Evolutionary conservation across 2,329 filamentous ascomycete species (phyloP).

Genomic region (Knufia fluminis): DNA sequence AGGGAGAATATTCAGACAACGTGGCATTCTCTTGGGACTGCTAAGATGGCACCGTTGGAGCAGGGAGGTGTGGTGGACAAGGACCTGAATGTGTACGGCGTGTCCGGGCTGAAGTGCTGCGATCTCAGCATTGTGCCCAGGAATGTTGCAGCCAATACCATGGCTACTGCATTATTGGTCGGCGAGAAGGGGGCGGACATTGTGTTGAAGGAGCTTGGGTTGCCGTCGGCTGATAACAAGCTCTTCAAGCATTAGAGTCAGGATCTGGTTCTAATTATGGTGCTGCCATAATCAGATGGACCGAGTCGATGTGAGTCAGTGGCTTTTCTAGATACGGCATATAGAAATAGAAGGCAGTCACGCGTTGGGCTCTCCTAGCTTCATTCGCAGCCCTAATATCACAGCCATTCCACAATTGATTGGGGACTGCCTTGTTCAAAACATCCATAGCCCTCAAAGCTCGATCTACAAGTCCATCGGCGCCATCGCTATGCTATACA

Average conservation of each 20-base stretch:
- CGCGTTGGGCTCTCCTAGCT: too few species aligned
- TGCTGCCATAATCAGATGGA: too few species aligned
- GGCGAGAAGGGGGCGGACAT: slow-evolving; percentile 33
- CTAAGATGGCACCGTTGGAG: slow-evolving; percentile 38
- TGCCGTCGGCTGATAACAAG: neutral
- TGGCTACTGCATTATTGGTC: slow-evolving; percentile 39
- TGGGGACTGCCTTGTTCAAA: too few species aligned
- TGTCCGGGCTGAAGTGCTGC: slow-evolving; percentile 32
- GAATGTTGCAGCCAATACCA: slow-evolving; percentile 37
- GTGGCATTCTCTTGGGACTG: slow-evolving; percentile 27
- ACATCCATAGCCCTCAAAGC: too few species aligned
- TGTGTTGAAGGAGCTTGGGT: neutral
- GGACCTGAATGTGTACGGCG: slow-evolving; percentile 37
- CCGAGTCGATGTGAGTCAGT: too few species aligned
- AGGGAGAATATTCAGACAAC: slow-evolving; percentile 17
- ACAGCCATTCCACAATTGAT: too few species aligned
- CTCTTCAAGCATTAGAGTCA: neutral
- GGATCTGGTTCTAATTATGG: too few species aligned
- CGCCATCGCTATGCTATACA: neutral
- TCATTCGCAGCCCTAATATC: too few species aligned
- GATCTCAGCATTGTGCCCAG: slow-evolving; percentile 13
- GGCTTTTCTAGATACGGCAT: too few species aligned
- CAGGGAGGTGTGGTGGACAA: slow-evolving; percentile 36
- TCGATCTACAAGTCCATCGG: neutral
- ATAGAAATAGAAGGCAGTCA: too few species aligned